Evolutionary conservation across 169 alveolate genomes (phyloP), one percentile per base, ranked within the genome.

Genomic region (Plasmodium chabaudi): DNA sequence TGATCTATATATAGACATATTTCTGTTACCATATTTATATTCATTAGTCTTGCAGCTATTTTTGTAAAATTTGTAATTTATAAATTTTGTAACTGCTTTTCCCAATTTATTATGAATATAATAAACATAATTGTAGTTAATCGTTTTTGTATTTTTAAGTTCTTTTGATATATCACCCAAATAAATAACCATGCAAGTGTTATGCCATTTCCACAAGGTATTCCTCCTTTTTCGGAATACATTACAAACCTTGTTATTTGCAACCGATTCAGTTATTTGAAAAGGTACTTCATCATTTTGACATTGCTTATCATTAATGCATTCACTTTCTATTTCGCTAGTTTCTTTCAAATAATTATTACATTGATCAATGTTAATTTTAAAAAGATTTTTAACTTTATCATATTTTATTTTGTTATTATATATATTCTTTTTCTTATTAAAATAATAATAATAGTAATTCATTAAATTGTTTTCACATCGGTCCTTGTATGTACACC

Each of bases 151-250:
- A 39, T 67, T 67, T 65, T 55, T 82, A 7, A 82, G 9, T n/a
- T 10, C 15, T 46, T 53, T 19, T 15, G 73, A n/a, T 82, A 82
- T 82, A 10, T 82, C 68, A 0, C 90, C 90, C 5, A 82, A 51
- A 49, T 82, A 82, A 17, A 82, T 19, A 55, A 82, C 90, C 79
- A 82, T 55, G 27, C 72, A 65, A 17, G 90, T 82, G 49, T 82
- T 82, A 27, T 82, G 90, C 90, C 90, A 82, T 25, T 57, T 46
- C 90, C 90, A 82, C 44, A 77, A 5, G 2, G 34, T 6, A 7
- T 19, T 63, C 9, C 9, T 51, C 19, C 47, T 64, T 42, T 61
- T 44, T 46, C 1, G 6, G 1, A 23, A 25, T 0, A 9, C 34
- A 12, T 23, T 59, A 47, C 55, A 59, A 15, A 10, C 3, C 42